These are phyloP conservation scores for Nemania diffusa DNA, from an alignment of 2,329 filamentous ascomycete genomes.

Conservation along the genomic window DNA sequence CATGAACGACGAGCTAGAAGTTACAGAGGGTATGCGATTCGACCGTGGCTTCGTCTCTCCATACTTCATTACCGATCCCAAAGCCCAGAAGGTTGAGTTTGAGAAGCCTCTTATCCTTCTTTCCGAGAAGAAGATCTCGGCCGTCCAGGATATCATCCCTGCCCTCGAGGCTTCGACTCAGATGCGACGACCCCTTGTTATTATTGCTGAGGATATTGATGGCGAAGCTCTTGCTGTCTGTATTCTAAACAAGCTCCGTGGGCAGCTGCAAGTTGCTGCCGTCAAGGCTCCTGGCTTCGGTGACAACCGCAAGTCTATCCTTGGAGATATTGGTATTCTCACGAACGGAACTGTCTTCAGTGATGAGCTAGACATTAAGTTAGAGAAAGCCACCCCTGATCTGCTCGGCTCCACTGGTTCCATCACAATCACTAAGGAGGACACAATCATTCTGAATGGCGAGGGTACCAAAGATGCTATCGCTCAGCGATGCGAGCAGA, in stretches of 20 bases:
- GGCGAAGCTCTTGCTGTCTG: slow-evolving; percentile 98
- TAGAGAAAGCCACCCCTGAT: slow-evolving; percentile 95
- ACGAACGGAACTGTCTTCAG: slow-evolving; percentile 98
- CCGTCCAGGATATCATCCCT: slow-evolving; percentile 98
- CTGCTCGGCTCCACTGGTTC: slow-evolving; percentile 97
- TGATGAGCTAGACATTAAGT: slow-evolving; percentile 98
- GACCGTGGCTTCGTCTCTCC: slow-evolving; percentile 98
- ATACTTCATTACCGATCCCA: slow-evolving; percentile 99
- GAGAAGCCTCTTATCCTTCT: slow-evolving; percentile 99
- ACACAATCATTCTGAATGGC: slow-evolving; percentile 98
- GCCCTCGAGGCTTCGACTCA: slow-evolving; percentile 97
- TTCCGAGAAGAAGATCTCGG: slow-evolving; percentile 99
- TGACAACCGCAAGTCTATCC: slow-evolving; percentile 99
- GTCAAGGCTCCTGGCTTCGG: slow-evolving; percentile 99
- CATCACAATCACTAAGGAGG: slow-evolving; percentile 99
- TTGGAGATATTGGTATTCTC: slow-evolving; percentile 93
- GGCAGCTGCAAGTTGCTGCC: slow-evolving; percentile 96
- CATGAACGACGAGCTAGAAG: slow-evolving; percentile 94
- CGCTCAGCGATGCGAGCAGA: slow-evolving; percentile 97
- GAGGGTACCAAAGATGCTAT: slow-evolving; percentile 95
- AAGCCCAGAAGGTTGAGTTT: slow-evolving; percentile 98
- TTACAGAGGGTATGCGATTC: slow-evolving; percentile 99
- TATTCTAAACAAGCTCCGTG: slow-evolving; percentile 99
- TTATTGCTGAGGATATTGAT: slow-evolving; percentile 99
- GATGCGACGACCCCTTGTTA: slow-evolving; percentile 92